These are phyloP conservation scores for Nephelium lappaceum DNA, from an alignment of 345 rosid genomes.

Conservation along the genomic window DNA sequence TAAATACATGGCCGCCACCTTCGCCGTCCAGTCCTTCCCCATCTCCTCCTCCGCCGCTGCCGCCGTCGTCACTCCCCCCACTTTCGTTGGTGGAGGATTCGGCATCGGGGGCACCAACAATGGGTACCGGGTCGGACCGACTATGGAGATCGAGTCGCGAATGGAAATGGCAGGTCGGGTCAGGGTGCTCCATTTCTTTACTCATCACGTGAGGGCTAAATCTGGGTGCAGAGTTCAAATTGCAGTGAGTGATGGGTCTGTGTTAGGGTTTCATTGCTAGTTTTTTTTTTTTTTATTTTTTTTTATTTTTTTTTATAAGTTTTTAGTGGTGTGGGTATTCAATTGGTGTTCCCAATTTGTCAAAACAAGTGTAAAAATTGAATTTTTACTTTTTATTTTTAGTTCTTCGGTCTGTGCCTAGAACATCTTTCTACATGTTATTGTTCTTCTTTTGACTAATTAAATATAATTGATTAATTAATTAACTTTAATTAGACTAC, in stretches of 20 bases:
- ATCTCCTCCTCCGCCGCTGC: constrained; percentile 37
- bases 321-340: constrained; percentile 4
- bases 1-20: constrained; percentile 95
- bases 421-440: background rate
- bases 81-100: background rate
- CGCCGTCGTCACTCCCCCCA: constrained; percentile 12
- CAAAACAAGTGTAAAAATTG: constrained; percentile 39
- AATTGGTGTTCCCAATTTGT: constrained; percentile 6
- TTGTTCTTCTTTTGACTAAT: background rate
- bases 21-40: constrained; percentile 84
- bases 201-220: constrained; percentile 75
- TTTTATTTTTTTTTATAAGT: background rate
- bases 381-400: constrained; percentile 1
- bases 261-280: constrained; percentile 85
- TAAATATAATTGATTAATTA: background rate
- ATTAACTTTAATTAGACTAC: constrained; percentile 22
- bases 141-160: constrained; percentile 82
- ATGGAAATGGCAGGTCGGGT: constrained; percentile 84
- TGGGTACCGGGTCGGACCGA: constrained; percentile 69
- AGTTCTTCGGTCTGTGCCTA: background rate
- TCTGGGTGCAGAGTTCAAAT: constrained; percentile 70
- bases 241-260: constrained; percentile 81
- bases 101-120: constrained; percentile 10
- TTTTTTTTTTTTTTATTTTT: background rate
- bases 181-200: constrained; percentile 74